These are phyloP conservation scores for Pelargonium citronellum DNA, from an alignment of 441 rosid species.

Conservation along the genomic window DNA sequence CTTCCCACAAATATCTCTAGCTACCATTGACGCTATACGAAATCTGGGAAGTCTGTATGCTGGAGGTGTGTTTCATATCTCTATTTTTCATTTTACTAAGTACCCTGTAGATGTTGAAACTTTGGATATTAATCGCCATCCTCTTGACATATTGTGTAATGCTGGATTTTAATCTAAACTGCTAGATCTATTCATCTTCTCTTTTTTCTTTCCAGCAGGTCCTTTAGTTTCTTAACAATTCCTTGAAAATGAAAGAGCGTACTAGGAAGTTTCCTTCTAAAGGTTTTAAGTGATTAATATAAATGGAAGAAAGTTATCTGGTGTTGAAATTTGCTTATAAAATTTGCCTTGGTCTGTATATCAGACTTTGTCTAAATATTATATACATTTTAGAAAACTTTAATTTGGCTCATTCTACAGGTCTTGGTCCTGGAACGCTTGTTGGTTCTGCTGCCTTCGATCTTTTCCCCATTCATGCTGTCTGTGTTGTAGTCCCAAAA, in stretches of 20 bases:
- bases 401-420: conserved; percentile 27
- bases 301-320: too few relatives aligned
- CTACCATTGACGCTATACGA: conserved; percentile 81
- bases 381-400: conserved; percentile 2
- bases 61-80: conserved; percentile 53
- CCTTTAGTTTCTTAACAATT: background rate
- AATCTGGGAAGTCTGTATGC: conserved; percentile 59
- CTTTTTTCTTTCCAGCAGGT: background rate
- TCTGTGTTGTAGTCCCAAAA: conserved; percentile 86
- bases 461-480: conserved; percentile 91
- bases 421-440: conserved; percentile 96
- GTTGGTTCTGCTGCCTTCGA: conserved; percentile 98
- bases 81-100: conserved; percentile 5
- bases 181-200: background rate
- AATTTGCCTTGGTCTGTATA: background rate
- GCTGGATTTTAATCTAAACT: background rate
- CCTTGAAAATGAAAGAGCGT: background rate
- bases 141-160: background rate
- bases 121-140: conserved; percentile 4
- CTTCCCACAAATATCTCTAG: conserved; percentile 89
- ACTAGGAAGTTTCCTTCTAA: background rate
- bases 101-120: background rate
- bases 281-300: too few relatives aligned
- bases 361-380: background rate
- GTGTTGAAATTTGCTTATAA: background rate